Evolutionary conservation across 1,284 basidiomycete species (phyloP).

Genomic region (Pseudomicrostroma phylloplanum): DNA sequence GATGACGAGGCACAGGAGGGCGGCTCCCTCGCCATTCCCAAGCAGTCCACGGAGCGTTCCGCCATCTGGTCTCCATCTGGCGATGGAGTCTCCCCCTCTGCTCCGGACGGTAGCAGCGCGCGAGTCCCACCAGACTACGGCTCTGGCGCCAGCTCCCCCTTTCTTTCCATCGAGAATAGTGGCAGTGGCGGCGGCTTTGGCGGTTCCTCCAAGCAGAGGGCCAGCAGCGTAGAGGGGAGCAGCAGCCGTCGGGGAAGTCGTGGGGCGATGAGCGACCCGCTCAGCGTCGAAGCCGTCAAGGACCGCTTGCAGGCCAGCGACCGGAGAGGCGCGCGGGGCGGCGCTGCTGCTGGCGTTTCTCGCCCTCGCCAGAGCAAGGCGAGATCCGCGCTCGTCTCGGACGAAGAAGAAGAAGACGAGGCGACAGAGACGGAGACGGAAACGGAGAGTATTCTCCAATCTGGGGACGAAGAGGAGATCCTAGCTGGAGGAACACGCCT

Average conservation of each 20-base stretch:
- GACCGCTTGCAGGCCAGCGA: too few relatives aligned
- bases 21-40: not conserved
- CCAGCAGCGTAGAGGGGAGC: too few relatives aligned
- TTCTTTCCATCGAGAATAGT: too few relatives aligned
- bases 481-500: not conserved
- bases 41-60: conserved; percentile 5
- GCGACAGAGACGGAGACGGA: not conserved
- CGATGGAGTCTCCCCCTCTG: not conserved
- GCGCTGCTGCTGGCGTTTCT: not conserved
- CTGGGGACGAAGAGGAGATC: conserved; percentile 1
- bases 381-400: not conserved
- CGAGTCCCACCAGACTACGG: not conserved
- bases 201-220: too few relatives aligned
- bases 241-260: too few relatives aligned
- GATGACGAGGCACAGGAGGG: too few relatives aligned
- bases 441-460: not conserved
- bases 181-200: too few relatives aligned
- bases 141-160: not conserved
- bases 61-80: not conserved
- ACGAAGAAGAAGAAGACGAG: not conserved
- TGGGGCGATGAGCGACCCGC: too few relatives aligned
- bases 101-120: not conserved
- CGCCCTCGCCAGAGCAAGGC: not conserved
- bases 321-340: not conserved
- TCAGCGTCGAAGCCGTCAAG: too few relatives aligned